phyloP scores from a whole-genome alignment of 768 basidiomycete genomes.

The Fomitopsis serialis region DNA sequence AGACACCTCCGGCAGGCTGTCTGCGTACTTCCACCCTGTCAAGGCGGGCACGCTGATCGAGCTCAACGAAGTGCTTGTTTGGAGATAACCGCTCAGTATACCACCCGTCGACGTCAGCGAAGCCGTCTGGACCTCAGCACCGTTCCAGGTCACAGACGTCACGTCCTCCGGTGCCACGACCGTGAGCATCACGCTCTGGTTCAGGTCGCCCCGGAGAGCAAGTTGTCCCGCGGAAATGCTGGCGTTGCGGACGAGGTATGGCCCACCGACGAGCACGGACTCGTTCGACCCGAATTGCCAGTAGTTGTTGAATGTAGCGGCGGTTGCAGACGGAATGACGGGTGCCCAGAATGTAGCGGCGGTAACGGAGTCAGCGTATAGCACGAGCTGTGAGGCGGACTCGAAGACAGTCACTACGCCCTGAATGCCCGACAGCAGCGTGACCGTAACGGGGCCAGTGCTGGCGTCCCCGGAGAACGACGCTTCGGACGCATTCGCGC shows the following conservation, averaged over 20 bases:
- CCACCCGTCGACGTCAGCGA: constrained; percentile 29
- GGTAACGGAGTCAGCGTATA: constrained; percentile 62
- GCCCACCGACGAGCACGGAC: constrained; percentile 49
- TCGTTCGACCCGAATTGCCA: constrained; percentile 73
- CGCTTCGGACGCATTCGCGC: constrained; percentile 14
- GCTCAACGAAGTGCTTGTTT: constrained; percentile 22
- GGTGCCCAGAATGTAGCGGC: constrained; percentile 78
- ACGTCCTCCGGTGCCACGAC: constrained; percentile 57
- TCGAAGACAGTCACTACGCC: constrained; percentile 64
- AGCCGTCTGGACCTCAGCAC: constrained; percentile 25
- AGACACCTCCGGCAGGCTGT: constrained; percentile 70
- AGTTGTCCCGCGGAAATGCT: constrained; percentile 32
- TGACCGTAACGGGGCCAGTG: constrained; percentile 37
- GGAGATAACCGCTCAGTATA: constrained; percentile 45
- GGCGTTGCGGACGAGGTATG: constrained; percentile 42
- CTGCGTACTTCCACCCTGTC: constrained; percentile 66
- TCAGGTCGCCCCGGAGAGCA: constrained; percentile 64
- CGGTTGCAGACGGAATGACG: constrained; percentile 38
- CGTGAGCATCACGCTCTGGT: constrained; percentile 49
- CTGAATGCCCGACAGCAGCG: constrained; percentile 49
- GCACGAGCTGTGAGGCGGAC: constrained; percentile 57
- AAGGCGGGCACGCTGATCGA: constrained; percentile 43
- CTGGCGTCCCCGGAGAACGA: constrained; percentile 18
- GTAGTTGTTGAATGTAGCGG: constrained; percentile 37
- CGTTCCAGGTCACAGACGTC: constrained; percentile 69